Conservation (phyloP, 306 rosid species). For the Sesbania bispinosa region DNA sequence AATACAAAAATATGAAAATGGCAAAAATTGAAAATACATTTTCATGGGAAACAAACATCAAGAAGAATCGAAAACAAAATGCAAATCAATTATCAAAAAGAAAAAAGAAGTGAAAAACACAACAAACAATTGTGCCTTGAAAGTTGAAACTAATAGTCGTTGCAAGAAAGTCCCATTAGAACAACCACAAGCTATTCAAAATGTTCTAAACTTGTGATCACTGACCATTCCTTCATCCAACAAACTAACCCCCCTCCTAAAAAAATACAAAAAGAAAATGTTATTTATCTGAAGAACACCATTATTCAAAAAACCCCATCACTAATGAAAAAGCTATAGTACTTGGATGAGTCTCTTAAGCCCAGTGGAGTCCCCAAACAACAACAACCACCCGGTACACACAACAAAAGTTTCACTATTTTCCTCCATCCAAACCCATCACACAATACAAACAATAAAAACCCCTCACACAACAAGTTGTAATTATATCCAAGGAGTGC, state of each 20-base stretch:
- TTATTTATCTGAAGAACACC: neutral
- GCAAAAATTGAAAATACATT: neutral
- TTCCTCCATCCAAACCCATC: neutral
- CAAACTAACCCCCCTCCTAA: neutral
- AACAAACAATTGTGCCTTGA: neutral
- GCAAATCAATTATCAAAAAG: neutral
- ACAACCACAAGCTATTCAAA: neutral
- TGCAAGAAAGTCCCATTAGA: neutral
- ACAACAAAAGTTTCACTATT: neutral
- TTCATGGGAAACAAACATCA: neutral
- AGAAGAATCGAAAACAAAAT: neutral
- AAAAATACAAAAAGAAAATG: too few relatives aligned
- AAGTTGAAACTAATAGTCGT: neutral
- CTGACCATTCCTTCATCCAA: neutral
- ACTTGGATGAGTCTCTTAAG: neutral
- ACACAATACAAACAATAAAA: too few relatives aligned
- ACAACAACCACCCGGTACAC: neutral
- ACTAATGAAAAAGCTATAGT: neutral
- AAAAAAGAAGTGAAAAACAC: neutral
- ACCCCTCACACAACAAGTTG: too few relatives aligned
- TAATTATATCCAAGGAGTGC: too few relatives aligned
- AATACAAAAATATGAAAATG: too few relatives aligned
- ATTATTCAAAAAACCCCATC: neutral
- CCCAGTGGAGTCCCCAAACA: neutral
- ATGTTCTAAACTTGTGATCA: neutral